A percentile compares a stretch with the other conserved stretches of the same genome.
phyloP scores from a whole-genome alignment of 177 flowering plant species.

The Tripterygium wilfordii region DNA sequence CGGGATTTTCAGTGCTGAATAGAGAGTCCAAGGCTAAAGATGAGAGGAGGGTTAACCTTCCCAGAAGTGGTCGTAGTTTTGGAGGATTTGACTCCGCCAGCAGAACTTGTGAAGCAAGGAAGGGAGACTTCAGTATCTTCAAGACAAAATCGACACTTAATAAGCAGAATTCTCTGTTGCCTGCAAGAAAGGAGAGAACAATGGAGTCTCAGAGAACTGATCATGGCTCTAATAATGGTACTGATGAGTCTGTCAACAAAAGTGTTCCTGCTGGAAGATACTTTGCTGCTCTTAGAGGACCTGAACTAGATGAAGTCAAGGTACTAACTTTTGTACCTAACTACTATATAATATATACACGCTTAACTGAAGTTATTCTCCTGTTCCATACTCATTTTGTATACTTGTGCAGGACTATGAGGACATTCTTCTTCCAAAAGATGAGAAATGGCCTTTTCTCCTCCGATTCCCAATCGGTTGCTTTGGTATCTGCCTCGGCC shows the following conservation, averaged over 20 bases:
- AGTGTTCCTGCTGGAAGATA: constrained; percentile 94
- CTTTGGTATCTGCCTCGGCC: constrained; percentile 89
- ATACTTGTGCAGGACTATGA: constrained; percentile 87
- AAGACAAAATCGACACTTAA: constrained; percentile 66
- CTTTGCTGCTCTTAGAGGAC: constrained; percentile 91
- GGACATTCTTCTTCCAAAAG: constrained; percentile 88
- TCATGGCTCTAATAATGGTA: constrained; percentile 4
- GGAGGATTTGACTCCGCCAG: constrained; percentile 49
- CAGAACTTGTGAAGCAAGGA: constrained; percentile 35
- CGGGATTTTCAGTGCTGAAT: constrained; percentile 73
- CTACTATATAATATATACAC: background rate
- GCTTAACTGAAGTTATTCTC: too few relatives aligned
- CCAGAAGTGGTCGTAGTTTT: constrained; percentile 75
- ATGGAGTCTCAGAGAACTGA: constrained; percentile 22
- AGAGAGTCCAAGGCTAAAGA: constrained; percentile 39
- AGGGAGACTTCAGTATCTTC: constrained; percentile 76
- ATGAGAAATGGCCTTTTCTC: constrained; percentile 90
- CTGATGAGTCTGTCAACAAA: constrained; percentile 35
- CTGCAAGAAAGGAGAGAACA: constrained; percentile 41
- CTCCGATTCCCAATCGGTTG: constrained; percentile 93
- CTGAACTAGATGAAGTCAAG: constrained; percentile 96
- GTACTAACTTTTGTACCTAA: too few relatives aligned
- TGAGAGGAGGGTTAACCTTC: constrained; percentile 30
- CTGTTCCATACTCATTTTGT: too few relatives aligned
- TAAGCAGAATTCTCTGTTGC: constrained; percentile 61